These are phyloP conservation scores for Cladosporium velox DNA, from an alignment of 2,329 filamentous ascomycete genomes.

Conservation along the genomic window DNA sequence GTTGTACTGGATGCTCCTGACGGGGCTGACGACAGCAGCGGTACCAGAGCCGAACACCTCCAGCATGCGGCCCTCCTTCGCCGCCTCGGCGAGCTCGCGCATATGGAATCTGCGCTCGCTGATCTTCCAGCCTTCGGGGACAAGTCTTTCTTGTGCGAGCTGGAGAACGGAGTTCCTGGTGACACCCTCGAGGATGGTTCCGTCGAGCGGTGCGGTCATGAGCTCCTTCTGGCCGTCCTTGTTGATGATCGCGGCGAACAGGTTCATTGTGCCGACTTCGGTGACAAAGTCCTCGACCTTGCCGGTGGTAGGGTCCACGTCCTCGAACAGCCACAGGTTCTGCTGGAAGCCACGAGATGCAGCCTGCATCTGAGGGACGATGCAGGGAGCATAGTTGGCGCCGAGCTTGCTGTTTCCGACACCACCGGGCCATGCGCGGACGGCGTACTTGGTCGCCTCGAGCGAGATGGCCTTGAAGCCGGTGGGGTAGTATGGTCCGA, in stretches of 20 bases:
- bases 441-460: conserved; percentile 77
- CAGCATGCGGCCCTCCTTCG: conserved; percentile 79
- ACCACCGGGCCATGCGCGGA: conserved; percentile 95
- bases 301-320: conserved; percentile 45
- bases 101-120: conserved; percentile 91
- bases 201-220: conserved; percentile 91
- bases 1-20: conserved; percentile 87
- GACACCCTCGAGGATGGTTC: conserved; percentile 93
- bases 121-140: conserved; percentile 83
- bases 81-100: conserved; percentile 77
- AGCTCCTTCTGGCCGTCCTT: conserved; percentile 91
- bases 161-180: conserved; percentile 88
- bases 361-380: conserved; percentile 92
- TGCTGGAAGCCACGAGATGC: conserved; percentile 93
- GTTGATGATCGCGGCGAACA: conserved; percentile 84
- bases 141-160: conserved; percentile 80
- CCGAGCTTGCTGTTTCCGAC: conserved; percentile 98
- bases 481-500: conserved; percentile 96
- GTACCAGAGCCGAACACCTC: conserved; percentile 95
- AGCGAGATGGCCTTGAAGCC: conserved; percentile 97
- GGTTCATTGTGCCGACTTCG: conserved; percentile 98
- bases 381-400: conserved; percentile 98
- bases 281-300: conserved; percentile 83
- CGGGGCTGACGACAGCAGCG: conserved; percentile 88
- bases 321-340: conserved; percentile 96